These are phyloP conservation scores for Anacardium occidentale DNA, from an alignment of 345 rosid genomes.

Conservation along the genomic window DNA sequence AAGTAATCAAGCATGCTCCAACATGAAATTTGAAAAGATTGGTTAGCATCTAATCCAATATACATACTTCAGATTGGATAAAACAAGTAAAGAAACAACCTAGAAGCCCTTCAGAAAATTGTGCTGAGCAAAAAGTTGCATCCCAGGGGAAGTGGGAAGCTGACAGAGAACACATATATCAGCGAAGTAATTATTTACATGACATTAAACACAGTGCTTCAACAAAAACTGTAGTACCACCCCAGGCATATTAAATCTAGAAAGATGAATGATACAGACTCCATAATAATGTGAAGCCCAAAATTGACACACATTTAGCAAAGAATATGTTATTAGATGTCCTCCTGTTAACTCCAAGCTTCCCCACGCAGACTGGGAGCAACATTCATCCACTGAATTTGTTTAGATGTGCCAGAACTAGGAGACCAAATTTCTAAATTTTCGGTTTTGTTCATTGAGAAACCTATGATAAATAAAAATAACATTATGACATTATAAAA, in stretches of 20 bases:
- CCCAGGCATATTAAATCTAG: background rate
- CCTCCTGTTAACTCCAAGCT: background rate
- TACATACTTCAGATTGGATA: background rate
- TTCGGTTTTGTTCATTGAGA: background rate
- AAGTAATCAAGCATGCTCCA: too few species aligned
- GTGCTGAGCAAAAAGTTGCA: background rate
- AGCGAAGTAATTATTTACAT: background rate
- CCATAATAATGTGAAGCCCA: too few species aligned
- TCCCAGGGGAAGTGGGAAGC: background rate
- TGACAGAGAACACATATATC: background rate
- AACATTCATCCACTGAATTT: background rate
- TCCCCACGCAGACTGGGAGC: background rate
- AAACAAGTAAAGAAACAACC: background rate
- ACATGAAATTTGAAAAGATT: background rate
- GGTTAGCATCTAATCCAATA: background rate
- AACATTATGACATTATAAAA: background rate
- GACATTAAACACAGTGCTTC: background rate
- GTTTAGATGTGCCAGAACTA: background rate
- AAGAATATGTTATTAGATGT: background rate
- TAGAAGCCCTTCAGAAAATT: background rate
- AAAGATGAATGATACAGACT: background rate
- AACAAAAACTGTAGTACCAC: background rate
- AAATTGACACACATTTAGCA: background rate
- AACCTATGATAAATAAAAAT: background rate
- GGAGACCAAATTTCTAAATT: background rate